Evolutionary conservation across 805 yeast species (phyloP), one percentile per base, ranked within the genome.

Genomic region (Candida yuanshanica): DNA sequence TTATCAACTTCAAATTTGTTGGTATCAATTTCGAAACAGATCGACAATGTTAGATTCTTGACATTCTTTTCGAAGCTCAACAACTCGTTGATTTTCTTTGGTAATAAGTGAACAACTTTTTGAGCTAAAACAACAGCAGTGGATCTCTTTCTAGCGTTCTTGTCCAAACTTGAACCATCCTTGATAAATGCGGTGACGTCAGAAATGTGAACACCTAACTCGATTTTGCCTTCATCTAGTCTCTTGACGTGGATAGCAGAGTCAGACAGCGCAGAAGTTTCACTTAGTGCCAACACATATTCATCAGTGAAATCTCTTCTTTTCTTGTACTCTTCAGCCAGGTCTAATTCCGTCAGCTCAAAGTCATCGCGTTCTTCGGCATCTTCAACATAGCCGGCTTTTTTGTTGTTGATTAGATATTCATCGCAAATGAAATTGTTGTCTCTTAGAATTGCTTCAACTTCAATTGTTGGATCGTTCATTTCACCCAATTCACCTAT

Each of bases 101-200:
- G 96, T 50, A 82, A 74, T 51, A 89, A 69, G 44, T 81, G 76
- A 11, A 68, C 73, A 34, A 79, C 75, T 22, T 74, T 69, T 58
- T 90, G 96, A 12, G 95, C 93, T 60, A 90, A 72, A 55, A 81
- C 84, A 4, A 91, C 97, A 7, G 96, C 80, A 4, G 91, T 78
- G 1, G 95, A 88, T 59, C 98, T 76, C 66, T 87, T 89, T 63
- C 87, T 85, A 1, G 95, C 84, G 59, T 91, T 89, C 47, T 90
- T 80, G 56, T 93, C 99, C 46, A 91, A 66, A 9, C 78, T 65
- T 0, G 95, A 78, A 13, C 89, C 91, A 32, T 78, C 82, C 49
- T 75, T 78, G 39, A 91, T 63, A 51, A 70, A 86, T 35, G 79
- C 78, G 4, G 95, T 70, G 5, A 83, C 79, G 64, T 93, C 99